A percentile compares a stretch with the other conserved stretches of the same genome.
Conservation (phyloP, 2,329 filamentous ascomycete genomes). For the Sporothrix schenckii region DNA sequence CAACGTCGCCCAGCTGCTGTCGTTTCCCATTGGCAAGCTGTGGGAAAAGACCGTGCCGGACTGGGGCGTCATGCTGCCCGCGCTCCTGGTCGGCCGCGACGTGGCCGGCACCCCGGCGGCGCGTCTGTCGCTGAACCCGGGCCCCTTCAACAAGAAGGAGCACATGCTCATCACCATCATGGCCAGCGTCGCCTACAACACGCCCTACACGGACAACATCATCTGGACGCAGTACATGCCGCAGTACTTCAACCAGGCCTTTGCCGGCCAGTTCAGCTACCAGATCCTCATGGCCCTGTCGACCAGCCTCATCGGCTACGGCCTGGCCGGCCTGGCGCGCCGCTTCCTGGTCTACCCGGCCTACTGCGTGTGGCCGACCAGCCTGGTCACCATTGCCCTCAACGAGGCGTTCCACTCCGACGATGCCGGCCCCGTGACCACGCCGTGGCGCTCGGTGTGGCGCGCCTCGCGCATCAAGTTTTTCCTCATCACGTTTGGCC, state of each 20-base stretch:
- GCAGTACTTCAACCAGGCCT: slow-evolving; percentile 43
- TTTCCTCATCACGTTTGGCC: slow-evolving; percentile 49
- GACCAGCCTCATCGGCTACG: slow-evolving; percentile 60
- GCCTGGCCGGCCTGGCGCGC: slow-evolving; percentile 54
- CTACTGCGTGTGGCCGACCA: slow-evolving; percentile 56
- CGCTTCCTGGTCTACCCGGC: slow-evolving; percentile 57
- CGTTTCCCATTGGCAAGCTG: slow-evolving; percentile 58
- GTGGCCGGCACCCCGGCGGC: not conserved
- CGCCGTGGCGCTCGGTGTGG: slow-evolving; percentile 44
- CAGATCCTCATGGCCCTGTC: slow-evolving; percentile 55
- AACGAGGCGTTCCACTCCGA: slow-evolving; percentile 53
- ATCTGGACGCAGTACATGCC: slow-evolving; percentile 51
- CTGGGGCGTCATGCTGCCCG: slow-evolving; percentile 47
- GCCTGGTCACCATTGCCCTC: slow-evolving; percentile 52
- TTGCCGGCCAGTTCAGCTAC: slow-evolving; percentile 53
- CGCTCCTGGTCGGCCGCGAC: slow-evolving; percentile 46
- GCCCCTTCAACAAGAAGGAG: slow-evolving; percentile 62
- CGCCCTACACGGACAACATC: slow-evolving; percentile 34
- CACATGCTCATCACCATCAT: slow-evolving; percentile 63
- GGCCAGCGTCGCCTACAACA: slow-evolving; percentile 58
- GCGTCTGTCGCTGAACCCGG: slow-evolving; percentile 57
- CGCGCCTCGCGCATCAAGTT: slow-evolving; percentile 48
- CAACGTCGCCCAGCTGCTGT: slow-evolving; percentile 60
- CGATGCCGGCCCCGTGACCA: slow-evolving; percentile 43
- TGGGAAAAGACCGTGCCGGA: slow-evolving; percentile 57